These are phyloP conservation scores for Blumeria hordei DNA, from an alignment of 2,329 filamentous ascomycete genomes.

Conservation along the genomic window DNA sequence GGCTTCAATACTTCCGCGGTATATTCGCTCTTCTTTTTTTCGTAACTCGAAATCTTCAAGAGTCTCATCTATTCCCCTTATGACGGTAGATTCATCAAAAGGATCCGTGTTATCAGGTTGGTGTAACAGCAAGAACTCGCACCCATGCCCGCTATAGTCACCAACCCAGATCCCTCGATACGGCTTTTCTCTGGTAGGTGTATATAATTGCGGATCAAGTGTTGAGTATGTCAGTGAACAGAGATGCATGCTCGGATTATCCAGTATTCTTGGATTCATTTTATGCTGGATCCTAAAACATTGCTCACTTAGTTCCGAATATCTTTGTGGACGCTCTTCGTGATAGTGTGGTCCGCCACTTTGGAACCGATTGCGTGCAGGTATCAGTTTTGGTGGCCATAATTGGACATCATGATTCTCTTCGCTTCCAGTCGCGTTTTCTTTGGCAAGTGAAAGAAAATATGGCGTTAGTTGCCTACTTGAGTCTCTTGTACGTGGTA, in stretches of 20 bases:
- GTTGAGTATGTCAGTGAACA: slow-evolving; percentile 42
- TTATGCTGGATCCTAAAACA: slow-evolving; percentile 55
- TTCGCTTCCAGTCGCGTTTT: slow-evolving; percentile 15
- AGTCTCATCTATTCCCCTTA: slow-evolving; percentile 19
- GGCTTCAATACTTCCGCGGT: slow-evolving; percentile 49
- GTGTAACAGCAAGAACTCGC: slow-evolving; percentile 63
- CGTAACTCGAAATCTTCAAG: slow-evolving; percentile 22
- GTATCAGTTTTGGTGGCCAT: slow-evolving; percentile 56
- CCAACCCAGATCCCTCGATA: slow-evolving; percentile 69
- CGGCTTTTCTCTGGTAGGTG: slow-evolving; percentile 53
- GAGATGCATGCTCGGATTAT: slow-evolving; percentile 19
- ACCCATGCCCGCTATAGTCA: slow-evolving; percentile 71
- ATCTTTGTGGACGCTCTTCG: slow-evolving; percentile 23
- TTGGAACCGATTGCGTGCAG: slow-evolving; percentile 25
- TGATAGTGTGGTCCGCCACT: slow-evolving; percentile 18
- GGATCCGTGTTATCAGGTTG: slow-evolving; percentile 36
- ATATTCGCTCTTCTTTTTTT: slow-evolving; percentile 23
- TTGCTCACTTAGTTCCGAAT: slow-evolving; percentile 38
- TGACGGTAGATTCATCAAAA: slow-evolving; percentile 18
- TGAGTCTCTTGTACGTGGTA: slow-evolving; percentile 15
- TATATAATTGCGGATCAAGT: slow-evolving; percentile 51
- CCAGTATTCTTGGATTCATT: slow-evolving; percentile 35
- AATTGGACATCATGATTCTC: slow-evolving; percentile 22
- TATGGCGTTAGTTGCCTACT: slow-evolving; percentile 33
- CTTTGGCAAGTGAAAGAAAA: slow-evolving; percentile 35